Conservation (phyloP, 805 yeast species). For the Zygosaccharomyces kombuchaensis region DNA sequence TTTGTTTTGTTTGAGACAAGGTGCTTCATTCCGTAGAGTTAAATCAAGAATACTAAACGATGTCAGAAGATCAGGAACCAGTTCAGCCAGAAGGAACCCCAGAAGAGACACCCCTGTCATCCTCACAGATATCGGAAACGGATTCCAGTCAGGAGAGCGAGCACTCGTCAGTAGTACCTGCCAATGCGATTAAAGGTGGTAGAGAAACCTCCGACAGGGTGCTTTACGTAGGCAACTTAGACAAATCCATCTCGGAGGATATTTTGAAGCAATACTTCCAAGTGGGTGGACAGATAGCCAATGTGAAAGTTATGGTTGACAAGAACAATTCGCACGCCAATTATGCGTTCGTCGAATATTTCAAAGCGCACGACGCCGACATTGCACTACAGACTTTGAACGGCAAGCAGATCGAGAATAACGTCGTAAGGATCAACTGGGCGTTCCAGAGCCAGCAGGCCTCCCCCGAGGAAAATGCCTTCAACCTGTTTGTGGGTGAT, state of each 20-base stretch:
- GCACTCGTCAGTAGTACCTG: conserved; percentile 42
- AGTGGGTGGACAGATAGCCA: conserved; percentile 54
- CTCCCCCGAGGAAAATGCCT: conserved; percentile 50
- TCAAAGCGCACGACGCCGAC: conserved; percentile 52
- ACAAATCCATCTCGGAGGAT: conserved; percentile 60
- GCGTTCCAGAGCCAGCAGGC: conserved; percentile 80
- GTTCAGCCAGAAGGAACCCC: background rate
- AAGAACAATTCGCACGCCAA: conserved; percentile 69
- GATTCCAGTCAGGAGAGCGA: conserved; percentile 9
- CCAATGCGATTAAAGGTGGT: conserved; percentile 76
- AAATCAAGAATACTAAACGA: background rate
- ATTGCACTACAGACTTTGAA: conserved; percentile 58
- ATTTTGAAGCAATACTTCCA: conserved; percentile 57
- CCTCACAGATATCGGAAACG: conserved; percentile 1
- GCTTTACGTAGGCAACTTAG: conserved; percentile 72
- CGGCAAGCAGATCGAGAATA: conserved; percentile 51
- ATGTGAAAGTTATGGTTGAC: conserved; percentile 69
- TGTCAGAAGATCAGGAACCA: conserved; percentile 4
- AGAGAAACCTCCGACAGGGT: conserved; percentile 71
- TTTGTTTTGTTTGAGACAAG: background rate
- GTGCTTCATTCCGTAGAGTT: background rate
- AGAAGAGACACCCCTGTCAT: conserved; percentile 7
- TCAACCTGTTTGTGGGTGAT: conserved; percentile 82
- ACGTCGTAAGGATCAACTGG: conserved; percentile 66
- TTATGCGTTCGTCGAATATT: conserved; percentile 81